Conservation (phyloP, 2,329 filamentous ascomycete species). For the Fusarium musae region DNA sequence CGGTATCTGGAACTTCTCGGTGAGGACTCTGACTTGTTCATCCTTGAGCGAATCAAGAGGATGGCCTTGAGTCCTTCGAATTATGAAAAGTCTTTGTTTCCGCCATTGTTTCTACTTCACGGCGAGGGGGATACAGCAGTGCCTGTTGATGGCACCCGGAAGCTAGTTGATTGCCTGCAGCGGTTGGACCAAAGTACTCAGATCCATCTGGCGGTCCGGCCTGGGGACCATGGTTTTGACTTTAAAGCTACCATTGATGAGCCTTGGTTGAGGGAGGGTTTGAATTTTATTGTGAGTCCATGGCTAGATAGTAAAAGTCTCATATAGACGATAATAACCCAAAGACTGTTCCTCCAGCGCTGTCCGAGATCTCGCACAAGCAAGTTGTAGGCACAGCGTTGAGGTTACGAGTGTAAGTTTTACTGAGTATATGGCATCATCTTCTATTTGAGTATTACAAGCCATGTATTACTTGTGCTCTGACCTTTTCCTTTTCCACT, state of each 20-base stretch:
- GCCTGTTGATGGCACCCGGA: background rate
- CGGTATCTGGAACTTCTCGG: background rate
- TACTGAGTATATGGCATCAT: background rate
- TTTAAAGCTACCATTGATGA: background rate
- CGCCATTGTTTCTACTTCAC: background rate
- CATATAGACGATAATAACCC: background rate
- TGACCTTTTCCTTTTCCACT: background rate
- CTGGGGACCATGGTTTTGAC: background rate
- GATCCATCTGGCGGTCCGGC: background rate
- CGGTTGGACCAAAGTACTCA: background rate
- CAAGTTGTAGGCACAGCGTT: background rate
- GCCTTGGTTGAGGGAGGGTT: background rate
- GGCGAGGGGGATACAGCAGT: background rate
- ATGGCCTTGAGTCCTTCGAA: rapidly evolving
- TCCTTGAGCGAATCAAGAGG: background rate
- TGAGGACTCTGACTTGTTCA: background rate
- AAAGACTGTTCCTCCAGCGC: rapidly evolving
- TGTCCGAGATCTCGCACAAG: rapidly evolving
- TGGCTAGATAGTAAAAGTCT: background rate
- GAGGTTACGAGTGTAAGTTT: rapidly evolving
- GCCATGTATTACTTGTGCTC: background rate
- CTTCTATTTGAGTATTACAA: background rate
- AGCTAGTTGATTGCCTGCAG: background rate
- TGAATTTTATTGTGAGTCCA: background rate
- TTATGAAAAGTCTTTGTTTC: background rate